Evolutionary conservation across 257 asterid species (phyloP), one percentile per base, ranked within the genome.

Genomic region (Handroanthus guayacan): DNA sequence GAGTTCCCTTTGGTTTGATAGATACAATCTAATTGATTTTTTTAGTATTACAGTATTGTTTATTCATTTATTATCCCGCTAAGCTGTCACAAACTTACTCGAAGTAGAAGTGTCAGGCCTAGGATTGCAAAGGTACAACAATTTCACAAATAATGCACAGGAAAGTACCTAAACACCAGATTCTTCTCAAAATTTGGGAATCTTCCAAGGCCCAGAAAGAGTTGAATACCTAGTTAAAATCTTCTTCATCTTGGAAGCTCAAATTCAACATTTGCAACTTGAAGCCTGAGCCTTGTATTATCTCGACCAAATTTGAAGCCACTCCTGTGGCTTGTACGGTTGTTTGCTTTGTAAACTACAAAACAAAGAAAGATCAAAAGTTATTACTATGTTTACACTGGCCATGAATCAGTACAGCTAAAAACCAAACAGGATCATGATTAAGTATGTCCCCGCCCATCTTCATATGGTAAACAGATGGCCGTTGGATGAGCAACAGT

Each of bases 251-350:
- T 84, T 89, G 88, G 82, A 94, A 95, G 93, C 97, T 93, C 88
- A 95, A 84, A 83, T 91, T 90, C 86, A 95, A 63, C 0, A 97
- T 86, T 74, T 93, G 99, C 82, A 95, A 80, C 89, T 95, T 93
- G 96, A 95, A 93, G 75, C 98, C 99, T 34, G 97, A 90, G 16
- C 97, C 96, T 83, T 93, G 99, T 68, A 95, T 90, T 11, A 70
- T 76, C 87, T 95, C 99, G 68, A 95, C 97, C 89, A 95, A 83
- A 78, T 77, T 84, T 44, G 99, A 95, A 71, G 99, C 98, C 75
- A 95, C 99, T 70, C 98, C 97, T 3, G 99, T 95, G 50, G 99
- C 98, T 89, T 95, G 99, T 17, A 95, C 86, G 0, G 97, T 93
- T 58, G 97, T 93, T 84, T 93, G 94, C 86, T 57, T 82, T 48